A percentile compares a stretch with the other conserved stretches of the same genome.
These are phyloP conservation scores for Parathielavia hyrcaniae DNA, from an alignment of 495 filamentous ascomycete species.

Conservation along the genomic window DNA sequence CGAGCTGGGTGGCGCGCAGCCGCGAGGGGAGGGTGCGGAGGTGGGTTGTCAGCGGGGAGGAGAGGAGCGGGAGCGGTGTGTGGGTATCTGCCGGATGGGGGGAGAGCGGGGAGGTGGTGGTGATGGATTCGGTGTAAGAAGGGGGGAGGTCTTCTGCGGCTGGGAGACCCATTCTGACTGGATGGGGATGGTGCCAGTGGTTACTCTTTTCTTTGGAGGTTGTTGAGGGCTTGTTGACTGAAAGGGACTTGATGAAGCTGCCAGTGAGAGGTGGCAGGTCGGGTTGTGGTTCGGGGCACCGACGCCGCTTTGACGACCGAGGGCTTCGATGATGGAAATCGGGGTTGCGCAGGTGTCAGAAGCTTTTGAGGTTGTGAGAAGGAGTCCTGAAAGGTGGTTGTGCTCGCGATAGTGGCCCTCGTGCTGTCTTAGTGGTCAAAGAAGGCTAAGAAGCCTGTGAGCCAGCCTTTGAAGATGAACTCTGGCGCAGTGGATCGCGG, in stretches of 20 bases:
- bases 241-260: no score
- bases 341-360: no score
- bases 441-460: no score
- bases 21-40: constrained; percentile 35
- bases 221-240: no score
- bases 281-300: no score
- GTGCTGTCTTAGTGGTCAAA: no score
- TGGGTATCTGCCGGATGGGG: constrained; percentile 4
- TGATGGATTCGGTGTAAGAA: constrained; percentile 31
- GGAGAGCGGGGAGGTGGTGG: background rate
- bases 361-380: no score
- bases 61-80: constrained; percentile 10
- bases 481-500: background rate
- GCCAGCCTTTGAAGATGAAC: background rate
- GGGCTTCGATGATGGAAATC: no score
- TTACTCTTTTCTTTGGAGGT: constrained; percentile 13
- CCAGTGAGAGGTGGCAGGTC: no score
- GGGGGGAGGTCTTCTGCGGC: constrained; percentile 29
- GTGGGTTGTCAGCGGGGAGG: constrained; percentile 37
- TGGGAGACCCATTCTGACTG: constrained; percentile 1
- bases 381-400: no score
- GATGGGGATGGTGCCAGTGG: background rate
- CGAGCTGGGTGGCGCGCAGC: constrained; percentile 33
- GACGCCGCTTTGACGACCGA: no score
- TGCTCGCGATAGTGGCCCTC: no score